Evolutionary conservation across 1,284 basidiomycete species (phyloP).

Genomic region (Athelia sp.): DNA sequence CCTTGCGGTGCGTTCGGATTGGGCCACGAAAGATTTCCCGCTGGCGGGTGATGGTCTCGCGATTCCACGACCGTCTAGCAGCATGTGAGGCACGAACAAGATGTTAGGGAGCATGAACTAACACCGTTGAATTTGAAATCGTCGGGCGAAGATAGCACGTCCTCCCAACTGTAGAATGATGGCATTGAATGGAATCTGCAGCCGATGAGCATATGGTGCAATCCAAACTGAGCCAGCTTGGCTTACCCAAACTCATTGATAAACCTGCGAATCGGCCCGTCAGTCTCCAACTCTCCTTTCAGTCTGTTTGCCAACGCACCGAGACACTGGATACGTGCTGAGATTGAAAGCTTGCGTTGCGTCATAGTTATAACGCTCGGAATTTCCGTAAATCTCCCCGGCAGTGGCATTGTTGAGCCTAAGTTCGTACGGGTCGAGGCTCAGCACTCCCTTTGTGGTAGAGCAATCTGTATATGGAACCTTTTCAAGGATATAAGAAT

Average conservation of each 20-base stretch:
- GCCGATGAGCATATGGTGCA: background rate
- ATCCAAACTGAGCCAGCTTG: constrained; percentile 8
- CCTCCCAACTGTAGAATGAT: constrained; percentile 59
- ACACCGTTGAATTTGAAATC: constrained; percentile 56
- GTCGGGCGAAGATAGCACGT: constrained; percentile 43
- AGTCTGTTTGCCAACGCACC: constrained; percentile 21
- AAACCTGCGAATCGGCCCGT: constrained; percentile 28
- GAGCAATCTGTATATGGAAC: constrained; percentile 62
- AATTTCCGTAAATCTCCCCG: constrained; percentile 54
- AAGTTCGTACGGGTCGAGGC: constrained; percentile 50
- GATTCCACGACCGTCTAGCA: constrained; percentile 42
- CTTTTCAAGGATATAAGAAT: constrained; percentile 20
- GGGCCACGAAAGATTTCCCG: constrained; percentile 50
- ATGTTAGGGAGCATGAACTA: too few relatives aligned
- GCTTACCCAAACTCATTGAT: constrained; percentile 57
- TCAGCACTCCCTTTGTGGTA: constrained; percentile 52
- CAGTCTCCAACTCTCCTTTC: constrained; percentile 1
- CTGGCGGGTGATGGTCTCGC: constrained; percentile 56
- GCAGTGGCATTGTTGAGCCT: constrained; percentile 46
- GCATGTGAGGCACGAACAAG: too few relatives aligned
- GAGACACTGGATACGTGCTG: constrained; percentile 48
- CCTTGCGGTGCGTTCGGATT: constrained; percentile 54
- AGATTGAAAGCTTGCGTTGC: constrained; percentile 51
- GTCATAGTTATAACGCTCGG: constrained; percentile 59
- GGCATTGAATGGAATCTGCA: constrained; percentile 65